Percentiles rank a stretch among this genome's conserved stretches.
Conservation (phyloP, 768 basidiomycete species). For the Suillus cothurnatus region DNA sequence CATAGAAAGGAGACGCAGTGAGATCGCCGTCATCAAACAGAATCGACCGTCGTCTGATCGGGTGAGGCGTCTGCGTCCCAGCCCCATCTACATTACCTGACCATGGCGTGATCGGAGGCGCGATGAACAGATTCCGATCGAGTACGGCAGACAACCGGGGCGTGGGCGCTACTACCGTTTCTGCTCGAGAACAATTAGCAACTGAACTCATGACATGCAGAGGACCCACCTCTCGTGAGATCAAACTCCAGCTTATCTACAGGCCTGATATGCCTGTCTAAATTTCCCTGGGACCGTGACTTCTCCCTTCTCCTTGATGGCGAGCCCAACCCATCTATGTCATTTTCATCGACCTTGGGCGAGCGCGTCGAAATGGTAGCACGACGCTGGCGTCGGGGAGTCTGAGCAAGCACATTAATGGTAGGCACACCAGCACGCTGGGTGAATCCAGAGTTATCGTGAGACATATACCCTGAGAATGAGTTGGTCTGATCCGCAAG, state of each 20-base stretch:
- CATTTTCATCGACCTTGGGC: slow-evolving; percentile 39
- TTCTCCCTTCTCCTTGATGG: slow-evolving; percentile 69
- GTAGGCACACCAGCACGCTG: slow-evolving; percentile 17
- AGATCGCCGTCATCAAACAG: slow-evolving; percentile 48
- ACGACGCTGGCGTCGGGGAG: slow-evolving; percentile 43
- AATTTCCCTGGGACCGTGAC: slow-evolving; percentile 64
- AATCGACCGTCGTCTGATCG: slow-evolving; percentile 14
- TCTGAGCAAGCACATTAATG: slow-evolving; percentile 28
- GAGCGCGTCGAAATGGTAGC: slow-evolving; percentile 72
- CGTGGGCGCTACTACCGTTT: slow-evolving; percentile 43
- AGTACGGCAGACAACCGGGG: slow-evolving; percentile 66
- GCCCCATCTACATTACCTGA: slow-evolving; percentile 40
- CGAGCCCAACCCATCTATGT: slow-evolving; percentile 43
- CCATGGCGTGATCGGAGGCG: slow-evolving; percentile 43
- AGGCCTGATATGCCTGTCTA: slow-evolving; percentile 69
- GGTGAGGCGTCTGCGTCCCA: slow-evolving; percentile 19
- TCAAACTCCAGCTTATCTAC: slow-evolving; percentile 66
- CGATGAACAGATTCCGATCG: slow-evolving; percentile 70
- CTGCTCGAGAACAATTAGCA: slow-evolving; percentile 12
- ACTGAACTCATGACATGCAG: not conserved
- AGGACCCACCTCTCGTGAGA: slow-evolving; percentile 57
- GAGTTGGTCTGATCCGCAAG: slow-evolving; percentile 21
- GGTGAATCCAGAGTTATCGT: slow-evolving; percentile 23
- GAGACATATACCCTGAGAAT: slow-evolving; percentile 22
- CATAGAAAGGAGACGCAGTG: slow-evolving; percentile 60